Evolutionary conservation across 805 yeast genomes (phyloP), one percentile per base, ranked within the genome.

Genomic region (Pichia phayaonensis): DNA sequence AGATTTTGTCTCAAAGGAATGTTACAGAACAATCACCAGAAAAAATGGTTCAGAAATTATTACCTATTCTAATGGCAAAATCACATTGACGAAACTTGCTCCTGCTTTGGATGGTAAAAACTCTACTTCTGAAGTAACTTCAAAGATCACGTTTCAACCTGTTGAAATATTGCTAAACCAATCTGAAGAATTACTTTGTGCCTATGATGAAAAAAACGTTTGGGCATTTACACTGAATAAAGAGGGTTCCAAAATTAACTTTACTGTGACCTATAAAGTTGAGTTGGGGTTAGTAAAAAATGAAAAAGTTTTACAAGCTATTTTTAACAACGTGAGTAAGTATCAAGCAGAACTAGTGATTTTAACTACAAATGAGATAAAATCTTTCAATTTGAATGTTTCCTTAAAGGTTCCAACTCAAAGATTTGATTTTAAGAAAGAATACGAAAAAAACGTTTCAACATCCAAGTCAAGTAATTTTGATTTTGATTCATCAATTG

Each of bases 301-400:
- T 2, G 68, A 61, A 38, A 57, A 55, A 15, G 60, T 77, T 4
- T 51, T 69, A 13, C 70, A 72, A 36, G 64, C 75, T 5, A 21
- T 67, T 2, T 79, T 81, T 76, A 73, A 76, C 52, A 71, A 70
- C 13, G 54, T 69, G 3, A 74, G 79, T 0, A 65, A 69, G 42
- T 62, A 64, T 44, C 76, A 73, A 45, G 62, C 80, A 0, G 72
- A 67, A 43, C 50, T 80, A 24, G 72, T 77, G 2, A 59, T 75
- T 3, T 65, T 79, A 24, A 67, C 76, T 0, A 70, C 68, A 27
- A 57, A 55, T 8, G 46, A 52, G 5, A 58, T 77, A 6, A 59
- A 64, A 43, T 58, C 71, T 0, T 74, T 66, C 52, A 75, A 74
- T 43, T 54, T 74, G 18, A 61, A 62, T 31, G 42, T 47, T 22